Base-by-base conservation (phyloP, 1,284 basidiomycete species). In the Rhodotorula sp. region DNA sequence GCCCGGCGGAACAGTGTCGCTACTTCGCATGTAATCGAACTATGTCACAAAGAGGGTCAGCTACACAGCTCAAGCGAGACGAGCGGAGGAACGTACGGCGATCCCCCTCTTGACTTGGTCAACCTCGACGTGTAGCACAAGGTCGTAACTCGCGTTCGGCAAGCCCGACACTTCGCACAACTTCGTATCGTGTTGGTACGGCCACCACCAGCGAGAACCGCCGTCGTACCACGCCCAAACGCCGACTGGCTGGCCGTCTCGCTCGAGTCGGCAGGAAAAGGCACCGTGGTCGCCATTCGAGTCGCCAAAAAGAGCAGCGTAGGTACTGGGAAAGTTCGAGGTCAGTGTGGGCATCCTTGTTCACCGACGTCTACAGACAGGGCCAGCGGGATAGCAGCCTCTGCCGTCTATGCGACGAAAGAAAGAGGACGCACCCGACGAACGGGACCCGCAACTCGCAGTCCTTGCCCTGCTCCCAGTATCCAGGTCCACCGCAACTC, bases 171-270 rank as follows among this genome's bases (percentile, higher is more conserved):
- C 47, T 44, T 26, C 22, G 44, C 61, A 56, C 24, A 55, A 47
- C 18, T 22, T 13, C n/a, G 15, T 24, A 16, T 63, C 34, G 31
- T 37, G 62, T n/a, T 47, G 61, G n/a, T 62, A 56, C 24, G 44
- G 44, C 53, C 53, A 54, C 53, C 52, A 48, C 53, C 53, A 55
- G 10, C 46, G 24, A 24, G 28, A 37, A 2, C 51, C 44, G 30
- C 61, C 61, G 53, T 48, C 52, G 53, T 47, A 62, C 64, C 64
- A 65, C 2, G 31, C 53, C 64, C 64, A 65, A 10, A 47, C 13
- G 10, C 58, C 58, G 31, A 60, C 64, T 2, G 64, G 51, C 20
- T 44, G 20, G 18, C 64, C 37, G 37, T 24, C 16, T 15, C 22
- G 34, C 10, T 44, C 28, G 56, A n/a, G 15, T 56, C 50, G 50